phyloP scores from a whole-genome alignment of 176 grass and related monocot genomes.

The Elaeis guineensis region DNA sequence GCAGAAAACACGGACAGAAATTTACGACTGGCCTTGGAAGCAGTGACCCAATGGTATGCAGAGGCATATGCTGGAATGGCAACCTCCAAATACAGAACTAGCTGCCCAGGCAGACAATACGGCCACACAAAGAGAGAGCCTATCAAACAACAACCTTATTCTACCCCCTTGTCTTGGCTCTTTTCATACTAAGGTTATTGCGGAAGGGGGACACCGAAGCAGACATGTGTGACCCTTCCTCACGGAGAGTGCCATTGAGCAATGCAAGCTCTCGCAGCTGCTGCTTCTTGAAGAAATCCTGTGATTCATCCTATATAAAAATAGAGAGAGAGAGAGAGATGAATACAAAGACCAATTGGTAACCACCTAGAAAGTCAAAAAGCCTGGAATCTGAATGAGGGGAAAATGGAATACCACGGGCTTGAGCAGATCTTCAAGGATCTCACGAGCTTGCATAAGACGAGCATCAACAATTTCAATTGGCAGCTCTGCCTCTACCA shows the following conservation, averaged over 20 bases:
- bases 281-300: slow-evolving; percentile 97
- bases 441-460: slow-evolving; percentile 81
- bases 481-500: slow-evolving; percentile 86
- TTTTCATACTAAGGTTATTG: slow-evolving; percentile 82
- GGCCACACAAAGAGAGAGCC: not conserved
- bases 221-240: slow-evolving; percentile 80
- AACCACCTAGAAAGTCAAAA: not conserved
- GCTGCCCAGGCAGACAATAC: too few species aligned
- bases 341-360: slow-evolving; percentile 6
- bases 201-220: slow-evolving; percentile 76
- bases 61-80: too few species aligned
- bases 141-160: not conserved
- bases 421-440: slow-evolving; percentile 81
- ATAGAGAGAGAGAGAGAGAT: slow-evolving; percentile 1
- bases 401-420: slow-evolving; percentile 48
- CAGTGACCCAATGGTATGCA: too few species aligned
- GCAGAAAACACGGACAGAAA: too few species aligned
- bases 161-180: slow-evolving; percentile 31
- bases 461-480: slow-evolving; percentile 74
- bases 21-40: too few species aligned
- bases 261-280: slow-evolving; percentile 86
- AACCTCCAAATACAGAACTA: too few species aligned
- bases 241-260: slow-evolving; percentile 87
- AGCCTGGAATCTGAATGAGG: not conserved
- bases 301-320: slow-evolving; percentile 68